These are phyloP conservation scores for Malus orientalis DNA, from an alignment of 306 rosid species.

Conservation along the genomic window DNA sequence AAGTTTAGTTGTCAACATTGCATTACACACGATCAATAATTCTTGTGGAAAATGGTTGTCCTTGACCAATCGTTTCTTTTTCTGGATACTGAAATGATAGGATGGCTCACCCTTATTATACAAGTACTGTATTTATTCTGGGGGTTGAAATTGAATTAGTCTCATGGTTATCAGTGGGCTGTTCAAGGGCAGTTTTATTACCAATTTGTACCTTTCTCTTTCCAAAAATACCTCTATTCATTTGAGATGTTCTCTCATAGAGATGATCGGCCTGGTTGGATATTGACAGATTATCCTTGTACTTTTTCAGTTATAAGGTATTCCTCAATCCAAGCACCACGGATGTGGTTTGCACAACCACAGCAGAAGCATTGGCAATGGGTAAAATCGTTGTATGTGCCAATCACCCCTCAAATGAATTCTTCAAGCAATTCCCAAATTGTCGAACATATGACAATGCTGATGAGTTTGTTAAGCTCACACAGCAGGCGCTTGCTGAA, in stretches of 20 bases:
- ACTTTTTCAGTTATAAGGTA: conserved; percentile 63
- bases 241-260: background rate
- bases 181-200: background rate
- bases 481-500: conserved; percentile 46
- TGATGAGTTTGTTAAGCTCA: conserved; percentile 53
- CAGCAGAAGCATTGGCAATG: conserved; percentile 99
- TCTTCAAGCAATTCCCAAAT: conserved; percentile 89
- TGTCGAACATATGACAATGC: conserved; percentile 50
- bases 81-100: background rate
- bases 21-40: background rate
- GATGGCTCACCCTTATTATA: background rate
- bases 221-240: background rate
- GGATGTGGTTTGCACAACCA: conserved; percentile 92
- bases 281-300: conserved; percentile 12
- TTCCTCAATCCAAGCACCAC: conserved; percentile 96
- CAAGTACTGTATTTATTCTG: background rate
- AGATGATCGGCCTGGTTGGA: conserved; percentile 5
- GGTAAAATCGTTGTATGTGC: conserved; percentile 81
- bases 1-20: background rate
- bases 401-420: conserved; percentile 85
- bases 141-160: background rate
- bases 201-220: background rate
- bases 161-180: background rate
- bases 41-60: background rate
- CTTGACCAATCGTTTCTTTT: background rate